Evolutionary conservation across 495 filamentous ascomycete genomes (phyloP), one percentile per base, ranked within the genome.

Genomic region (Tetracladium marchalianum): DNA sequence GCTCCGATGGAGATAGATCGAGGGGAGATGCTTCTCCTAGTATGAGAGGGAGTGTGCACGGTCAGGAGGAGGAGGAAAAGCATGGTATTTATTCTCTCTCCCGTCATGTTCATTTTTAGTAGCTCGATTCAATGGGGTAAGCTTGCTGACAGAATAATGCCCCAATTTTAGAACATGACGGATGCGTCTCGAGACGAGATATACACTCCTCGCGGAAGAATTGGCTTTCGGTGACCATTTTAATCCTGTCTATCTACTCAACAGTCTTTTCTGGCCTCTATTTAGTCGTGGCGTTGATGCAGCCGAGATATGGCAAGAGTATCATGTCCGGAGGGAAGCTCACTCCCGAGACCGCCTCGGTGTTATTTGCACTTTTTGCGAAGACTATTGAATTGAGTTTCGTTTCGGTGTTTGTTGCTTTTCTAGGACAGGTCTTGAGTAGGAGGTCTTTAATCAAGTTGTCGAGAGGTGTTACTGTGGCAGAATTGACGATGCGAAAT

Each of bases 361-460:
- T 84, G 8, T 55, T 88, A 1, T 81, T 71, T 42, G 70, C 80
- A 0, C 58, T 83, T 12, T 67, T 85, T 44, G 82, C 83, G 1
- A 88, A 86, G 62, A 77, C 76, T 0, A 84, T 88, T 41, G 85
- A 90, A 61, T 56, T 85, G 51, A 74, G 80, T 0, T 90, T 86
- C 56, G 82, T 87, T 13, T 85, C 85, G 0, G 80, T 87, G 1
- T 84, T 84, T 49, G 82, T 90, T 2, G 73, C 80, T 0, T 81
- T 84, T 36, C 54, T 88, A 3, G 85, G 84, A 0, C 85, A 90
- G 65, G 72, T 81, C 2, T 61, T 90, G 9, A 82, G 75, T 35
- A 68, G 80, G 9, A 66, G 81, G 18, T 80, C 84, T 0, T 66
- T 84, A 36, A 69, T 66, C 11, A 60, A 68, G 13, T 27, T 27